Evolutionary conservation across 2,329 filamentous ascomycete species (phyloP), one percentile per base, ranked within the genome.

Genomic region (Xylariaceae sp.): DNA sequence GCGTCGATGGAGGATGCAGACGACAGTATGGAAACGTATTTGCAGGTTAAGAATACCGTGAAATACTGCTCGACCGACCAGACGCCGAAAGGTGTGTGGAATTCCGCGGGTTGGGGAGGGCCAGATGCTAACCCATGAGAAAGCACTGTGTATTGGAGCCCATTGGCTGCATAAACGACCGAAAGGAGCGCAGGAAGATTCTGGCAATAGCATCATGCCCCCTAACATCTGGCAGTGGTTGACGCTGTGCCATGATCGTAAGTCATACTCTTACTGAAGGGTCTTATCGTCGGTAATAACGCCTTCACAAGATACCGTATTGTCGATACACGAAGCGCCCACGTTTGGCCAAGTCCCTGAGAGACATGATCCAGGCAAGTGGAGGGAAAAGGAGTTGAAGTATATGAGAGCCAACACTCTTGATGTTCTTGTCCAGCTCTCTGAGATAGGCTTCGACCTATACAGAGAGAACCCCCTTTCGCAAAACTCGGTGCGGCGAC

Each of bases 41-140:
- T 83, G 35, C 78, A 90, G 48, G 82, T 88, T 4, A 80, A 88
- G 62, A 82, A 87, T 57, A 86, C 89, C n/a, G 88, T 88, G 78
- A 88, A 90, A 70, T 92, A 88, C 71, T 87, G 85, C 11, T 88
- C 87, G 0, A 82, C 89, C 11, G 88, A 92, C 67, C 82, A 87
- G 71, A 88, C 87, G 0, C 74, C 79, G 13, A 80, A 78, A 70
- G 89, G 87, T 85, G 74, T 67, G 77, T 70, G 10, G 5, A 2
- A 3, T 39, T 53, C 18, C 37, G 37, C 34, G n/a, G 9, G 8
- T 44, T 35, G 5, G 8, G 18, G 15, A 11, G 35, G 15, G 30
- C 51, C 39, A 37, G 51, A 55, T 51, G 65, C 68, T 72, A 57
- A 70, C 59, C 30, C 42, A 2, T 11, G 2, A 35, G 44, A 60